phyloP scores from a whole-genome alignment of 495 filamentous ascomycete genomes.

The Xylaria cubensis region DNA sequence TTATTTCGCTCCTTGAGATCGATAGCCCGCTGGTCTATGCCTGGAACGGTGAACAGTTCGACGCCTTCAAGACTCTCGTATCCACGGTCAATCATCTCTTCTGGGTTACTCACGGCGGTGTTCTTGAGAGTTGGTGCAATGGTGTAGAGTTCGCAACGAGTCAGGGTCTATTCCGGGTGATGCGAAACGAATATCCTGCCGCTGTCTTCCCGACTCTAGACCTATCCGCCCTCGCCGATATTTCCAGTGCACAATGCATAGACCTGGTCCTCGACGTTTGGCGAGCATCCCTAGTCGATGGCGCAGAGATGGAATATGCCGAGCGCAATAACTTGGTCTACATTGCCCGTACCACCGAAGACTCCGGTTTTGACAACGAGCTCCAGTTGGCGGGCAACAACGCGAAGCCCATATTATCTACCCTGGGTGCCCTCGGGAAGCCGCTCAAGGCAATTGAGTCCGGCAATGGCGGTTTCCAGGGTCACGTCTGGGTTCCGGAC shows the following conservation, averaged over 20 bases:
- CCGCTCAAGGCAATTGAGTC: not conserved
- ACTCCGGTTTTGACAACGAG: not conserved
- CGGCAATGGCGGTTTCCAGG: not conserved
- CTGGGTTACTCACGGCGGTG: slow-evolving; percentile 17
- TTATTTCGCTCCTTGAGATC: slow-evolving; percentile 2
- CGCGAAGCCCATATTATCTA: not conserved
- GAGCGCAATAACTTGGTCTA: not conserved
- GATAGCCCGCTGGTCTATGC: not conserved
- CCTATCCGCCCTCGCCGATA: not conserved
- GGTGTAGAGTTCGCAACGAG: not conserved
- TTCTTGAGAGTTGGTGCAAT: not conserved
- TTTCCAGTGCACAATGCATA: not conserved
- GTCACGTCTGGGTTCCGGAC: slow-evolving; percentile 1
- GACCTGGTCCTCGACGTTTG: slow-evolving; percentile 5
- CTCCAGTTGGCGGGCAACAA: not conserved
- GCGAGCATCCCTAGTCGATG: not conserved
- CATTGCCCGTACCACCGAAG: not conserved
- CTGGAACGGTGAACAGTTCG: not conserved
- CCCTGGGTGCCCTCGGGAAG: not conserved
- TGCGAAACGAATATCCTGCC: slow-evolving; percentile 23
- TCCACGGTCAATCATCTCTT: slow-evolving; percentile 1
- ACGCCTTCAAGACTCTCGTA: not conserved
- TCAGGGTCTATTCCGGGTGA: slow-evolving; percentile 17
- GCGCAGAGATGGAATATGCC: slow-evolving; percentile 4
- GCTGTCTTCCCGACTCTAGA: slow-evolving; percentile 5